Evolutionary conservation across 306 rosid species (phyloP).

Genomic region (Carpinus fangiana): DNA sequence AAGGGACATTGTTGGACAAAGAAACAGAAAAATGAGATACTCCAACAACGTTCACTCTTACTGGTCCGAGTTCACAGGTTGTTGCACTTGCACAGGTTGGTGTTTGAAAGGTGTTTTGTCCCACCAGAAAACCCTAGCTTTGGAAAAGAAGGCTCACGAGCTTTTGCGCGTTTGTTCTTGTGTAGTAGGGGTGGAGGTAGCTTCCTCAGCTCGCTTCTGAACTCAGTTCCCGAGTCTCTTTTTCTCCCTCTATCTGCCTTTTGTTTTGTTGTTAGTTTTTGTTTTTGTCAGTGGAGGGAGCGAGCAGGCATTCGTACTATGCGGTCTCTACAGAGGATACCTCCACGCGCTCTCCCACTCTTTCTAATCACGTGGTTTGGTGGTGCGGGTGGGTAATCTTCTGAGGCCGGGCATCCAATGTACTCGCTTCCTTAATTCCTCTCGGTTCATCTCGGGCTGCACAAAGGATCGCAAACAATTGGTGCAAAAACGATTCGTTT

Average conservation of each 20-base stretch:
- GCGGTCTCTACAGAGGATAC: constrained; percentile 18
- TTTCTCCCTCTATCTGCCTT: constrained; percentile 20
- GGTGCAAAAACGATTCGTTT: too few relatives aligned
- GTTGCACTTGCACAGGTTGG: too few relatives aligned
- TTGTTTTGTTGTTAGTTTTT: neutral
- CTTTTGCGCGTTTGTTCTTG: neutral
- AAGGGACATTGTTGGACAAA: constrained; percentile 3
- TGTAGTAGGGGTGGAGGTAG: constrained; percentile 17
- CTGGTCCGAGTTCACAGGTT: constrained; percentile 17
- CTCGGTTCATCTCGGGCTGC: too few relatives aligned
- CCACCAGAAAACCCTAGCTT: constrained; percentile 27
- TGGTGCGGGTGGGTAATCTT: too few relatives aligned
- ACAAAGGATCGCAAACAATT: too few relatives aligned
- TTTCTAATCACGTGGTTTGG: neutral
- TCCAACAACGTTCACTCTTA: constrained; percentile 8
- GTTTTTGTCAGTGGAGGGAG: constrained; percentile 34
- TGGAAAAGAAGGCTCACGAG: neutral
- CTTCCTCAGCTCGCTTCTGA: constrained; percentile 21
- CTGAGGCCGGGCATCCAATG: too few relatives aligned
- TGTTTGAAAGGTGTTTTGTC: neutral
- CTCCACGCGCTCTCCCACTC: constrained; percentile 12
- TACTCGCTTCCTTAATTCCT: too few relatives aligned
- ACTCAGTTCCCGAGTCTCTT: constrained; percentile 54
- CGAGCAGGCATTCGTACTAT: constrained; percentile 2
- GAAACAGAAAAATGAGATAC: neutral